Conservation (phyloP, 805 yeast genomes). For the Starmerella roubikii region DNA sequence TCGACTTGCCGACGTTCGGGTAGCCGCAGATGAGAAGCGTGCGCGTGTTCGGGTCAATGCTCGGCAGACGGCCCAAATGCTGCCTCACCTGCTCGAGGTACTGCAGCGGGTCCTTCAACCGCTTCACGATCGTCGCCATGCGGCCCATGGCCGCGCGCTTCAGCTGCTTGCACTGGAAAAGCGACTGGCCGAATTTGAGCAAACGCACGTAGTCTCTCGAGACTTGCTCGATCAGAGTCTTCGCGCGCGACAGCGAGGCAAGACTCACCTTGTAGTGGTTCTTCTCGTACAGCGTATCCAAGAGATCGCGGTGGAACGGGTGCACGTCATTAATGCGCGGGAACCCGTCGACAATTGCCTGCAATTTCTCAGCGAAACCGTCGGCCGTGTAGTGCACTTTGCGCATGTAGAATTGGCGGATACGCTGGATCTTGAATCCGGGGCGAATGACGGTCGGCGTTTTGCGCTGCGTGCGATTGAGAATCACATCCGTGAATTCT, state of each 20-base stretch:
- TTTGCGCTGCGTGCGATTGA: slow-evolving; percentile 95
- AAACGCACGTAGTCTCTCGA: slow-evolving; percentile 89
- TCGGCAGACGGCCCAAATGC: slow-evolving; percentile 95
- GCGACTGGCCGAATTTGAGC: slow-evolving; percentile 91
- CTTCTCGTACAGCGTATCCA: slow-evolving; percentile 96
- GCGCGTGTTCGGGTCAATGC: slow-evolving; percentile 97
- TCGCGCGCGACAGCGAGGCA: slow-evolving; percentile 89
- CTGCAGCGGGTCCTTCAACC: slow-evolving; percentile 81
- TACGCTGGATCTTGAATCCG: slow-evolving; percentile 91
- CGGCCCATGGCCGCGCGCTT: slow-evolving; percentile 98
- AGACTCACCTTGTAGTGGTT: slow-evolving; percentile 94
- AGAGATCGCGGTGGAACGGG: slow-evolving; percentile 94
- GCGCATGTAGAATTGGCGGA: slow-evolving; percentile 95
- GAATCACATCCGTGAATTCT: slow-evolving; percentile 90
- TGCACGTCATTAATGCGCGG: slow-evolving; percentile 96
- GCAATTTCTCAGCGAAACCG: slow-evolving; percentile 87
- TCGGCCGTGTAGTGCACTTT: slow-evolving; percentile 93
- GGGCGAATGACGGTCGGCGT: slow-evolving; percentile 98
- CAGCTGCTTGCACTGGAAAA: slow-evolving; percentile 96
- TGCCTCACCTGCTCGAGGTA: slow-evolving; percentile 98
- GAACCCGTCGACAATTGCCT: slow-evolving; percentile 72
- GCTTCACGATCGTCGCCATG: slow-evolving; percentile 96
- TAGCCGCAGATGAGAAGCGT: slow-evolving; percentile 95
- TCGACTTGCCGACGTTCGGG: slow-evolving; percentile 98
- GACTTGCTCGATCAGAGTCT: slow-evolving; percentile 87